Evolutionary conservation across 2,329 filamentous ascomycete genomes (phyloP), one percentile per base, ranked within the genome.

Genomic region (Stemphylium lycopersici): DNA sequence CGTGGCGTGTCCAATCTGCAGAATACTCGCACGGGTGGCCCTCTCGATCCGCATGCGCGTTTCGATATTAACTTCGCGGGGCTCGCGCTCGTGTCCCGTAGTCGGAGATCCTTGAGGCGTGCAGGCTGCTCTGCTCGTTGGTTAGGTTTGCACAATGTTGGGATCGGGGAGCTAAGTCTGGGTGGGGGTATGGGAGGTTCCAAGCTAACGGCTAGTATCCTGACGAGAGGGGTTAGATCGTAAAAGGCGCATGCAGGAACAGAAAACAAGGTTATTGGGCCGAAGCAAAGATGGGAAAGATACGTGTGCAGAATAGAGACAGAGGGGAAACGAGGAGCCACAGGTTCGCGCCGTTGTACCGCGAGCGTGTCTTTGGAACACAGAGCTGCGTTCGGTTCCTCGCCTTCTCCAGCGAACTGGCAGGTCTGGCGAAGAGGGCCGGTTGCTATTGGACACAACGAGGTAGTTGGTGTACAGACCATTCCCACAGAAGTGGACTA

Each of bases 241-340:
- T 6, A 32, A 13, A 34, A 18, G 15, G 15, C 15, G 48, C n/a
- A 37, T 55, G 52, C 52, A 55, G 52, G 52, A 52, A 55, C 52
- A 52, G 20, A 41, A 41, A 32, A 46, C 52, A 55, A 37, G 45
- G 50, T 36, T 39, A 20, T 15, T 29, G 50, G 26, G 32, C 31
- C 37, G 40, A 48, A 5, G 31, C 16, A 32, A 5, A n/a, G 36
- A 38, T 31, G 40, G 39, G 29, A 38, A 40, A 48, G 20, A 33
- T 20, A 31, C 31, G 37, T 41, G 10, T 32, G 46, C 26, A 45
- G 24, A 36, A 18, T 6, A 29, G 12, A 32, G 22, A 33, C 20
- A 26, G 34, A 26, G 33, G 34, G 20, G 3, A 20, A 16, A 32
- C 15, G 52, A 38, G 40, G 34, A 36, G 33, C 15, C 13, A 36